phyloP scores from a whole-genome alignment of 768 basidiomycete species.

The Amanita exitialis region DNA sequence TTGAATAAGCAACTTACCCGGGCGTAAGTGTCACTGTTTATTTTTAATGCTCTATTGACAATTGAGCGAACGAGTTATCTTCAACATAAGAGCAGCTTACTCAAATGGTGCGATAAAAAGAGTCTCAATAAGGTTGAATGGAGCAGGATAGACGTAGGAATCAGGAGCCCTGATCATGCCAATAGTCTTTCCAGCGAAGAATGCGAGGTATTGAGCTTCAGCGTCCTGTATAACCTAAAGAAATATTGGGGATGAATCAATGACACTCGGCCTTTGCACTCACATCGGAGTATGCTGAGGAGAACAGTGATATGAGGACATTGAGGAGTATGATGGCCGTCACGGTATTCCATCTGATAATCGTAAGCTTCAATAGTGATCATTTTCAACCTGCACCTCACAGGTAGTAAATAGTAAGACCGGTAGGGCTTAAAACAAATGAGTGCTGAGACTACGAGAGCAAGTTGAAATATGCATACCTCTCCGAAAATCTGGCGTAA shows the following conservation, averaged over 20 bases:
- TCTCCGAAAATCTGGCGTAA: slow-evolving; percentile 54
- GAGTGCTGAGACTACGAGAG: neutral
- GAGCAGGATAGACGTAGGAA: slow-evolving; percentile 81
- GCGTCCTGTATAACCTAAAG: slow-evolving; percentile 72
- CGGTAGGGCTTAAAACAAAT: slow-evolving; percentile 30
- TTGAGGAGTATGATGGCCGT: slow-evolving; percentile 84
- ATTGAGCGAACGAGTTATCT: neutral
- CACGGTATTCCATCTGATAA: slow-evolving; percentile 66
- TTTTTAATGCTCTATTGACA: slow-evolving; percentile 33
- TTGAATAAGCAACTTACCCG: slow-evolving; percentile 23
- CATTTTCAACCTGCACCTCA: slow-evolving; percentile 23
- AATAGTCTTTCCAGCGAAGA: slow-evolving; percentile 83
- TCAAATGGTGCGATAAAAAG: slow-evolving; percentile 79
- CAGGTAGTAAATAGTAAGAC: slow-evolving; percentile 74
- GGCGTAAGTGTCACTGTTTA: slow-evolving; percentile 48
- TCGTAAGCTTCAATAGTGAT: slow-evolving; percentile 2
- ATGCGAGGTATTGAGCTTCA: slow-evolving; percentile 83
- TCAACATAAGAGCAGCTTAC: slow-evolving; percentile 31
- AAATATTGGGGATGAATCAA: neutral
- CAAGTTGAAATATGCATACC: slow-evolving; percentile 1
- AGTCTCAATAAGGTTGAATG: slow-evolving; percentile 83
- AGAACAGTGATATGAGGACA: slow-evolving; percentile 91
- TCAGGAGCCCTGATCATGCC: slow-evolving; percentile 83
- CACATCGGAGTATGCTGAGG: slow-evolving; percentile 86
- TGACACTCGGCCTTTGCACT: slow-evolving; percentile 14